A percentile compares a stretch with the other conserved stretches of the same genome.
These are phyloP conservation scores for Lagerstroemia speciosa DNA, from an alignment of 345 rosid species.

Conservation along the genomic window DNA sequence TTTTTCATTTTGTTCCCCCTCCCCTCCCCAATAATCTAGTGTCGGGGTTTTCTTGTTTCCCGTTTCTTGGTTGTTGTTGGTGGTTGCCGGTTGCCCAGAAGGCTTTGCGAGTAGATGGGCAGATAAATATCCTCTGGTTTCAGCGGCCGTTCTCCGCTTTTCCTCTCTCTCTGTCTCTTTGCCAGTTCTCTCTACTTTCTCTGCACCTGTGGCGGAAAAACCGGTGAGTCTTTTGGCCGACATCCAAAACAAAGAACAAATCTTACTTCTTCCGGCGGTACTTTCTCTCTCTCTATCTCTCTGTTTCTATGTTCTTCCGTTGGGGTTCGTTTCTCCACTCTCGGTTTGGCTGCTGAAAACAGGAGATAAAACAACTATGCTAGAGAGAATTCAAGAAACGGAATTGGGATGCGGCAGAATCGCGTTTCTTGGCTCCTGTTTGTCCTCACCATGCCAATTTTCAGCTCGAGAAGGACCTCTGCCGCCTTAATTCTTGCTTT, in stretches of 20 bases:
- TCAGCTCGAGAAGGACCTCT: not conserved
- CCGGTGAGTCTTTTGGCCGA: conserved; percentile 29
- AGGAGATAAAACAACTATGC: not conserved
- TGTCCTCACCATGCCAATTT: not conserved
- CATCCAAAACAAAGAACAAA: conserved; percentile 13
- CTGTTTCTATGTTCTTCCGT: not conserved
- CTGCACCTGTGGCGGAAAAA: conserved; percentile 43
- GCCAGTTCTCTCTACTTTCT: conserved; percentile 10
- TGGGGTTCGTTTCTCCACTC: not conserved
- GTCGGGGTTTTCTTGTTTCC: not conserved
- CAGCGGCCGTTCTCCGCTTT: conserved; percentile 6
- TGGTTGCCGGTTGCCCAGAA: conserved; percentile 1
- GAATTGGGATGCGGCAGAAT: not conserved
- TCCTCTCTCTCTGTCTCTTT: conserved; percentile 7
- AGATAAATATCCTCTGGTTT: conserved; percentile 3
- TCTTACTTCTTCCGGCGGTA: not conserved
- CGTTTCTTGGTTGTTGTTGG: not conserved
- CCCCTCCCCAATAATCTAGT: not conserved
- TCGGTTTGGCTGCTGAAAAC: not conserved
- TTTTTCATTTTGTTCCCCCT: no score
- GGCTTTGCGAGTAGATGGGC: not conserved
- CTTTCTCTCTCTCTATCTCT: conserved; percentile 1
- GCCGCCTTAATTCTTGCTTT: not conserved
- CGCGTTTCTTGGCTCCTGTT: no score
- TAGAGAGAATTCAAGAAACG: not conserved